Conservation (phyloP, 352 stramenopile genomes). For the Thraustochytrium sp. region DNA sequence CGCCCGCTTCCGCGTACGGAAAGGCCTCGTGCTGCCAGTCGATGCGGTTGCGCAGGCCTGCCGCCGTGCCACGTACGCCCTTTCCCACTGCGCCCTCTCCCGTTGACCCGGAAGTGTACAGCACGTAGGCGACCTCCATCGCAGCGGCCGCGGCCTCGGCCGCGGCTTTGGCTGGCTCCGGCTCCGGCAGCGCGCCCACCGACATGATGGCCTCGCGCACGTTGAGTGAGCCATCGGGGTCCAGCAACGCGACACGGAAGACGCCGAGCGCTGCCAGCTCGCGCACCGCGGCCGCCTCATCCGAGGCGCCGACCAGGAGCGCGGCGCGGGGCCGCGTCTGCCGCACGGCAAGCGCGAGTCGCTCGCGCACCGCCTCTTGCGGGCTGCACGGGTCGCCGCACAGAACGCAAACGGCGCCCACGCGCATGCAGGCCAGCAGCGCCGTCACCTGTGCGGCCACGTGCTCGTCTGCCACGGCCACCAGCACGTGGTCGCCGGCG, state of each 20-base stretch:
- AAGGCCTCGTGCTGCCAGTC: slow-evolving; percentile 48
- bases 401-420: background rate
- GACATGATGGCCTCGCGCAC: background rate
- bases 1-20: slow-evolving; percentile 40
- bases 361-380: background rate
- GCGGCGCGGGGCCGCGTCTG: background rate
- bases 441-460: background rate
- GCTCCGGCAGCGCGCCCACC: background rate
- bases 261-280: background rate
- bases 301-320: background rate
- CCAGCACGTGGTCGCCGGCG: background rate
- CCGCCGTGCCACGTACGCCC: slow-evolving; percentile 50
- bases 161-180: background rate
- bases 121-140: slow-evolving; percentile 52
- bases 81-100: slow-evolving; percentile 47
- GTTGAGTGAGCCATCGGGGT: background rate
- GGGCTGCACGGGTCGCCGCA: background rate
- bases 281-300: background rate
- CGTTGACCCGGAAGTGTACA: slow-evolving; percentile 56
- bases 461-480: background rate
- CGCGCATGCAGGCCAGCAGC: background rate
- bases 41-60: slow-evolving; percentile 51
- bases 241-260: background rate
- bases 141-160: too few relatives aligned
- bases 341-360: background rate